Conservation (phyloP, 164 flowering plant genomes). For the Berberis thunbergii region DNA sequence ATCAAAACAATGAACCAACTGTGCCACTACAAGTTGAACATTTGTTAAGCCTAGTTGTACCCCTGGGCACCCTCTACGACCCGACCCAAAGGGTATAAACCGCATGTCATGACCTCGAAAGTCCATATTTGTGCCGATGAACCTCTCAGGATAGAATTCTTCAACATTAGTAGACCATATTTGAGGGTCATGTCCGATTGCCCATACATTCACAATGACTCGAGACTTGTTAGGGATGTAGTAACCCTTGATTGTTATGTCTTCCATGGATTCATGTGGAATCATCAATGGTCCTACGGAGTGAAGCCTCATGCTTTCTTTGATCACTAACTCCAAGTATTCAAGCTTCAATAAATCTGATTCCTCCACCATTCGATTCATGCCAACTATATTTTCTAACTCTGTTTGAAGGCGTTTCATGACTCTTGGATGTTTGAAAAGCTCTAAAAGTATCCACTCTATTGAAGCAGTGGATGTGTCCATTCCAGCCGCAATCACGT, state of each 20-base stretch:
- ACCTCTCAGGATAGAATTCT: background rate
- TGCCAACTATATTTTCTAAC: too few relatives aligned
- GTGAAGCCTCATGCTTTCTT: too few relatives aligned
- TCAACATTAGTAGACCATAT: background rate
- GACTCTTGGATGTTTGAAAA: too few relatives aligned
- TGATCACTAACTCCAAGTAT: too few relatives aligned
- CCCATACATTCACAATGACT: background rate
- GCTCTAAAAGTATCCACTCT: too few relatives aligned
- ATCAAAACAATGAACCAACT: constrained; percentile 1
- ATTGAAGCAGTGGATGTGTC: too few relatives aligned
- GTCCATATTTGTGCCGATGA: background rate
- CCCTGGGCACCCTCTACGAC: background rate
- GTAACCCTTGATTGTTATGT: background rate
- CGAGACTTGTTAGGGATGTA: background rate
- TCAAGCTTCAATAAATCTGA: too few relatives aligned
- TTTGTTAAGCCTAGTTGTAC: background rate
- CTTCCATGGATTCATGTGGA: background rate
- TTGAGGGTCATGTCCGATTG: background rate
- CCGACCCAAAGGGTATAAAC: too few relatives aligned
- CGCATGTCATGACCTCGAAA: too few relatives aligned
- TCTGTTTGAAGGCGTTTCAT: too few relatives aligned
- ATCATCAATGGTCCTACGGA: background rate
- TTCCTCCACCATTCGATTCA: too few relatives aligned
- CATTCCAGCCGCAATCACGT: too few relatives aligned
- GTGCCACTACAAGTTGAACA: background rate